A percentile compares a stretch with the other conserved stretches of the same genome.
Conservation (phyloP, 768 basidiomycete genomes). For the Trametopsis cervina region DNA sequence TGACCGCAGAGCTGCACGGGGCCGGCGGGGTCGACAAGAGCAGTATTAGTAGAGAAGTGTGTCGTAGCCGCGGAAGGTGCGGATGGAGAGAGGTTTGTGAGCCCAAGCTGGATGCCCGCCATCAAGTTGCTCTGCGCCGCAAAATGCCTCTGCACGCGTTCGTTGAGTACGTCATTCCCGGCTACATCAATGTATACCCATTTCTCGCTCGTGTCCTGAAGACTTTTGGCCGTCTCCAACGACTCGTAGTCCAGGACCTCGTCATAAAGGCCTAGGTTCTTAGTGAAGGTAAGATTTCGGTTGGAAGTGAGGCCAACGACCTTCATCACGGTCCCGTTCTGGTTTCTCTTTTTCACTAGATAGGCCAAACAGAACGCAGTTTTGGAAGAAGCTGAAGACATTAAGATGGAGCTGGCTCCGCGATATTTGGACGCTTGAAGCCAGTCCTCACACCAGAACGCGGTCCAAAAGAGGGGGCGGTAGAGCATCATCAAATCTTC, state of each 20-base stretch:
- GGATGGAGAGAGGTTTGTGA: slow-evolving; percentile 49
- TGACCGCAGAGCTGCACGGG: not conserved
- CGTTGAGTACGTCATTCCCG: slow-evolving; percentile 46
- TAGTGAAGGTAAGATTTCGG: slow-evolving; percentile 48
- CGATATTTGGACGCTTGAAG: slow-evolving; percentile 44
- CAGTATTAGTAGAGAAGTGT: slow-evolving; percentile 31
- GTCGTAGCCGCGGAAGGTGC: slow-evolving; percentile 23
- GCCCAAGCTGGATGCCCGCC: slow-evolving; percentile 41
- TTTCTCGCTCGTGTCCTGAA: slow-evolving; percentile 15
- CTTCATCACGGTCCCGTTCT: slow-evolving; percentile 21
- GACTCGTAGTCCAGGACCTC: slow-evolving; percentile 49
- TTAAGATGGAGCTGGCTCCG: slow-evolving; percentile 40
- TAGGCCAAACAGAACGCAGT: slow-evolving; percentile 68
- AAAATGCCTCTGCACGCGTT: slow-evolving; percentile 23
- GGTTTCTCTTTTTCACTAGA: slow-evolving; percentile 39
- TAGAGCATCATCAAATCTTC: slow-evolving; percentile 71
- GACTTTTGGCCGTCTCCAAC: slow-evolving; percentile 23
- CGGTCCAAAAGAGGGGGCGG: slow-evolving; percentile 68
- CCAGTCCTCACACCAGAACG: slow-evolving; percentile 75
- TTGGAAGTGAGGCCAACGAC: slow-evolving; percentile 58
- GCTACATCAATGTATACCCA: slow-evolving; percentile 65
- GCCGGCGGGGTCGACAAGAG: slow-evolving; percentile 7
- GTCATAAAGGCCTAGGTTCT: slow-evolving; percentile 47
- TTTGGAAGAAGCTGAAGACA: slow-evolving; percentile 68
- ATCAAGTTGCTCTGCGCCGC: slow-evolving; percentile 16